phyloP scores from a whole-genome alignment of 345 rosid species.

The Brassica nigra region DNA sequence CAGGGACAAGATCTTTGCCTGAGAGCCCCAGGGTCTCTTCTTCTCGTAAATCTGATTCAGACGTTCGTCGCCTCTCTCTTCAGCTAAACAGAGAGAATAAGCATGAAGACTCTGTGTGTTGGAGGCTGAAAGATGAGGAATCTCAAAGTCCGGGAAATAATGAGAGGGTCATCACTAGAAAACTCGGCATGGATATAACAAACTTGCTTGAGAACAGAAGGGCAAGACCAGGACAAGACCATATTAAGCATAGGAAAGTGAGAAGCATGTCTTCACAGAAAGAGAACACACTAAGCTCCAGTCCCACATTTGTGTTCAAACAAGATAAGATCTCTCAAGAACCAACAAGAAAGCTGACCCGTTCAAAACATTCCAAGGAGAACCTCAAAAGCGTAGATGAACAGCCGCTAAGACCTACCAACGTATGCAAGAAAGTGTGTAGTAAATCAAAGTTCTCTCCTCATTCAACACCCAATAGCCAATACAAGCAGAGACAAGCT shows the following conservation, averaged over 20 bases:
- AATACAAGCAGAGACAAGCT: background rate
- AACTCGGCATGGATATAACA: slow-evolving; percentile 71
- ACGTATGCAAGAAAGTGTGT: background rate
- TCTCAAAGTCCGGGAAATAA: slow-evolving; percentile 48
- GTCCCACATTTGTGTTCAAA: background rate
- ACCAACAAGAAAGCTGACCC: background rate
- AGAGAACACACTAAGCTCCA: slow-evolving; percentile 8
- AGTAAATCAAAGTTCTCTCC: background rate
- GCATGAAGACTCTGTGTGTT: slow-evolving; percentile 29
- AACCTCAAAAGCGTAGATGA: background rate
- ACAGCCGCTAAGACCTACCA: background rate
- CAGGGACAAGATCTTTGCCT: slow-evolving; percentile 58
- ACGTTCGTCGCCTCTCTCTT: slow-evolving; percentile 60
- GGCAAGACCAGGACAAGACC: background rate
- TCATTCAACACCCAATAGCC: slow-evolving; percentile 1
- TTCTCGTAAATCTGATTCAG: slow-evolving; percentile 68
- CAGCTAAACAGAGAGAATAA: slow-evolving; percentile 63
- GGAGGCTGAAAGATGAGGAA: slow-evolving; percentile 51
- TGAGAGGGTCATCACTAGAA: slow-evolving; percentile 45
- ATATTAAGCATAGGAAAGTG: background rate
- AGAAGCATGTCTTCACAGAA: slow-evolving; percentile 5
- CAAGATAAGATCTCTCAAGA: background rate
- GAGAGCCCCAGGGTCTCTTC: slow-evolving; percentile 73
- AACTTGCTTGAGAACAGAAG: slow-evolving; percentile 43
- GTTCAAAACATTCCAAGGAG: slow-evolving; percentile 3